Evolutionary conservation across 371 early-diverging fungal species (phyloP).

Genomic region (Mucor lusitanicus): DNA sequence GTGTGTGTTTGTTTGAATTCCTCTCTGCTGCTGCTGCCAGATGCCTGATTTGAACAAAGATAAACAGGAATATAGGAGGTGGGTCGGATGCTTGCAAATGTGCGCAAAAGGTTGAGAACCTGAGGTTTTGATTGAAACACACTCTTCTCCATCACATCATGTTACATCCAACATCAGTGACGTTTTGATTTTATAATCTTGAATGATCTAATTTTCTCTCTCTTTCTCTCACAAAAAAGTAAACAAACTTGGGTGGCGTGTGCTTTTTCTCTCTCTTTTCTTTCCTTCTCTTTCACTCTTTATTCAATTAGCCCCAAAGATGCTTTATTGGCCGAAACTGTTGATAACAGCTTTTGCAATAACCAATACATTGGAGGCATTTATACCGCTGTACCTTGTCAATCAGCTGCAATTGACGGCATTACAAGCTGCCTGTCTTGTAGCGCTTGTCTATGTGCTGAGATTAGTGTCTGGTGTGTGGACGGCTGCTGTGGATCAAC

Average conservation of each 20-base stretch:
- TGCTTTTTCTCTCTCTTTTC: conserved; percentile 4
- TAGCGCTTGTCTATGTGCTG: conserved; percentile 9
- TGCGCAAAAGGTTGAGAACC: no score
- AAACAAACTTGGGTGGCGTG: neutral
- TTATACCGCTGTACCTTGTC: conserved; percentile 24
- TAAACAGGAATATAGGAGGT: neutral
- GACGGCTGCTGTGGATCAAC: conserved; percentile 8
- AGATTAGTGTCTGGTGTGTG: conserved; percentile 16
- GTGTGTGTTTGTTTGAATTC: neutral
- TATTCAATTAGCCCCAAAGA: conserved; percentile 4
- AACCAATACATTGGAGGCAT: conserved; percentile 18
- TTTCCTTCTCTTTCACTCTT: neutral
- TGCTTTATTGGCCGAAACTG: conserved; percentile 28
- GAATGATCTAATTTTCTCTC: neutral
- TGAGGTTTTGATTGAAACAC: neutral
- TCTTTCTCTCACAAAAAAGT: no score
- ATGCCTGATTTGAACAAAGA: neutral
- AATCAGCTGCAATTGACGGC: conserved; percentile 14
- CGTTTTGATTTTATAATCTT: neutral
- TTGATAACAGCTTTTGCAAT: conserved; percentile 21
- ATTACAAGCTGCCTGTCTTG: conserved; percentile 9
- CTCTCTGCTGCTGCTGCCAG: no score
- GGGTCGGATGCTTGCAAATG: neutral
- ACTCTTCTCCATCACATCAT: neutral
- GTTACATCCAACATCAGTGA: neutral